Percentiles rank a stretch among this genome's conserved stretches.
Conservation (phyloP, 164 flowering plant genomes). For the Magnolia kwangsiensis region DNA sequence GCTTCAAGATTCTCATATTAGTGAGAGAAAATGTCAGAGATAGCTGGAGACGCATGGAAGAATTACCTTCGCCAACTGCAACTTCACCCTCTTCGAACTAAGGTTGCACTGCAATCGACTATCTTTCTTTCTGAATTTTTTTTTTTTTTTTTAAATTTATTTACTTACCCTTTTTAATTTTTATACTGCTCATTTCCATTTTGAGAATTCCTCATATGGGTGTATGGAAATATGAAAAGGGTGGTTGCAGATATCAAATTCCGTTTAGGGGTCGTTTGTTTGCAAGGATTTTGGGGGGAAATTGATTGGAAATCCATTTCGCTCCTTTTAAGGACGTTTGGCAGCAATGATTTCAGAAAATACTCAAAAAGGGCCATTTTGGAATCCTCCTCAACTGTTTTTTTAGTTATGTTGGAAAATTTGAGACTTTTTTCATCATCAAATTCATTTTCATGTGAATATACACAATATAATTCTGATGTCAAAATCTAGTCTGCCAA, state of each 20-base stretch:
- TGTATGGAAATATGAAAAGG: background rate
- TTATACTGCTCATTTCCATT: background rate
- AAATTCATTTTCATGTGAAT: too few relatives aligned
- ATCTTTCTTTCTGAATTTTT: background rate
- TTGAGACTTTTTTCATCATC: background rate
- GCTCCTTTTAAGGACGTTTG: too few relatives aligned
- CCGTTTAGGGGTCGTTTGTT: background rate
- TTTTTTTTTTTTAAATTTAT: background rate
- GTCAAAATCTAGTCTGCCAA: too few relatives aligned
- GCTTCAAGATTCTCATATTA: background rate
- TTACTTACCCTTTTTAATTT: background rate
- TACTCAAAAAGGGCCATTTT: too few relatives aligned
- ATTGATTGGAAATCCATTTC: too few relatives aligned
- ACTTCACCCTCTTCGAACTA: conserved; percentile 66
- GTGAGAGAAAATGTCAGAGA: conserved; percentile 43
- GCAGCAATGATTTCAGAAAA: too few relatives aligned
- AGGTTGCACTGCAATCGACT: conserved; percentile 29
- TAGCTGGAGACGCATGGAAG: conserved; percentile 45
- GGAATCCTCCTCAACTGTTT: too few relatives aligned
- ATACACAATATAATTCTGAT: too few relatives aligned
- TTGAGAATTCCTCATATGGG: background rate
- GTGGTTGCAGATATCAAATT: background rate
- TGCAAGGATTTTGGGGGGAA: too few relatives aligned
- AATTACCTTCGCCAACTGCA: conserved; percentile 59
- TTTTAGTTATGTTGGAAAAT: too few relatives aligned